Evolutionary conservation across 2,329 filamentous ascomycete species (phyloP), one percentile per base, ranked within the genome.

Genomic region (Westerdykella ornata): DNA sequence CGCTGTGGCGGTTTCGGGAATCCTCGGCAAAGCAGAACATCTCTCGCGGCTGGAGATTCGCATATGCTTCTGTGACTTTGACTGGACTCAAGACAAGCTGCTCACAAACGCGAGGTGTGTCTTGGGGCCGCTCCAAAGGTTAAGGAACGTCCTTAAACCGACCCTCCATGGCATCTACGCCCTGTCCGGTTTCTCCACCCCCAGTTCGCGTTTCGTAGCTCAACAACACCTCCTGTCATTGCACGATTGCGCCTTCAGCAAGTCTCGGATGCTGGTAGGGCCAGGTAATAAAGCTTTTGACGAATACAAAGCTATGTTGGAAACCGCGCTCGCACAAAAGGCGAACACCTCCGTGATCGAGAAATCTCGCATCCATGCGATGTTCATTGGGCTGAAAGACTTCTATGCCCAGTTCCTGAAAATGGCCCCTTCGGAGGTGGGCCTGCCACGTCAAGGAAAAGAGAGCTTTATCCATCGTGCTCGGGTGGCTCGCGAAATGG

Each of bases 311-410:
- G 19, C 43, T n/a, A 20, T 41, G 3, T 64, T 59, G 59, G 47
- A 52, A 38, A 17, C 33, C 7, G 40, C 39, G 14, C 39, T 62
- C 3, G 44, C 54, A 1, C 42, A 43, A 3, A 38, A 26, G 5
- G 44, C 43, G 16, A 20, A 46, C 4, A 29, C 34, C 0, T 37
- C 48, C 1, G 29, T 56, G 8, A 39, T 49, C 0, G 37, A 38
- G 8, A 56, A 57, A 14, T 46, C 59, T 1, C 54, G 58, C 1
- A 56, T 65, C 34, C 47, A 49, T 4, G 37, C 38, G 15, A 61
- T 65, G 53, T 65, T 65, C 42, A 53, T 52, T 2, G 51, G 56
- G n/a, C 59, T 65, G 44, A 63, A 60, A 28, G 43, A 55, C 16
- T 62, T 62, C 36, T 60, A 63, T 35, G 51, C 44, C 8, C 51